Conservation (phyloP, 2,329 filamentous ascomycete genomes). For the Fusarium bulbicola region DNA sequence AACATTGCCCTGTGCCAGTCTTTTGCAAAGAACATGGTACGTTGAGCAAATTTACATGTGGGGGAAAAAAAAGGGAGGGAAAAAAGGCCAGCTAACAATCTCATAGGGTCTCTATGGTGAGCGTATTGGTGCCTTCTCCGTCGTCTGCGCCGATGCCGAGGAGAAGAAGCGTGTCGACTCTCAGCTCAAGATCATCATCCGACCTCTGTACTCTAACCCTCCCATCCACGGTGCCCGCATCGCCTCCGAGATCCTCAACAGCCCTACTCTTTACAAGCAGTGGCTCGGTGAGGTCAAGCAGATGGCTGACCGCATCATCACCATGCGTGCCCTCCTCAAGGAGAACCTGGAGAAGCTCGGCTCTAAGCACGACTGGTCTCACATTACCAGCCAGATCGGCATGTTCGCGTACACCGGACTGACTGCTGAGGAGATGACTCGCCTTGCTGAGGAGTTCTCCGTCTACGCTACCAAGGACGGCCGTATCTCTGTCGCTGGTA, state of each 20-base stretch:
- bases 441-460: constrained; percentile 91
- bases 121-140: constrained; percentile 95
- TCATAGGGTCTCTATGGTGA: constrained; percentile 92
- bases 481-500: constrained; percentile 85
- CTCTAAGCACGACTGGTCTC: constrained; percentile 97
- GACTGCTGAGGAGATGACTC: constrained; percentile 89
- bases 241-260: constrained; percentile 90
- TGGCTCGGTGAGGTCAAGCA: constrained; percentile 97
- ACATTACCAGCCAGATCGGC: constrained; percentile 98
- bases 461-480: constrained; percentile 97
- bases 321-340: constrained; percentile 94
- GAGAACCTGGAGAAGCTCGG: constrained; percentile 94
- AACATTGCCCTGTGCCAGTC: constrained; percentile 88
- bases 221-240: constrained; percentile 96
- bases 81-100: constrained; percentile 8
- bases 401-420: constrained; percentile 99
- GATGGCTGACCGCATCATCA: constrained; percentile 99
- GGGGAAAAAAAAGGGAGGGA: too few relatives aligned
- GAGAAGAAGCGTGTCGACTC: constrained; percentile 97
- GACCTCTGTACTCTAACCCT: constrained; percentile 97
- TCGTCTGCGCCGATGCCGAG: constrained; percentile 83
- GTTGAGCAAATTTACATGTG: constrained; percentile 28
- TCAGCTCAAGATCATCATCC: constrained; percentile 97
- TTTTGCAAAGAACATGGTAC: constrained; percentile 99
- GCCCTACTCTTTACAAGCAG: constrained; percentile 84